Conservation (phyloP, 345 rosid genomes). For the Gossypium mustelinum region DNA sequence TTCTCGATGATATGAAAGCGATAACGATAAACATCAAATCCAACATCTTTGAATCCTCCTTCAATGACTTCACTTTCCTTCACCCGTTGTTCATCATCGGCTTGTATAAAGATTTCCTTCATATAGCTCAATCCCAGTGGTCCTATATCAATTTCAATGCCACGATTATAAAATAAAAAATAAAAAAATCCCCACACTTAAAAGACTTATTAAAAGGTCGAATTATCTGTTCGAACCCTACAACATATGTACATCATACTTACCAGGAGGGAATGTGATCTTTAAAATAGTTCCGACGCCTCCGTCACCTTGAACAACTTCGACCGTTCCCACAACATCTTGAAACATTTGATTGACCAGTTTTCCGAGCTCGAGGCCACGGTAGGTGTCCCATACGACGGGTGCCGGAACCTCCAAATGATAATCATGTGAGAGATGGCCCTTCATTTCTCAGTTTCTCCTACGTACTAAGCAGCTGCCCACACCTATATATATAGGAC, state of each 20-base stretch:
- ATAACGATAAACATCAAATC: slow-evolving; percentile 11
- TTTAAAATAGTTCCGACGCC: background rate
- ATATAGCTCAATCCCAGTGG: slow-evolving; percentile 25
- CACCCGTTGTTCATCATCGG: slow-evolving; percentile 31
- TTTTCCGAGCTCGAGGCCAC: background rate
- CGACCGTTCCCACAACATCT: background rate
- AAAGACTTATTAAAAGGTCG: too few species aligned
- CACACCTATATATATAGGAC: too few species aligned
- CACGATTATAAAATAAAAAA: too few species aligned
- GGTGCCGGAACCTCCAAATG: background rate
- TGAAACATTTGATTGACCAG: background rate
- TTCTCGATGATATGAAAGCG: slow-evolving; percentile 31
- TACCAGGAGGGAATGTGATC: background rate
- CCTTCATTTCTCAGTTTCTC: background rate
- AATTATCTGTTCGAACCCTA: too few species aligned
- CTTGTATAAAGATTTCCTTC: slow-evolving; percentile 26
- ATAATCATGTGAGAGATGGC: background rate
- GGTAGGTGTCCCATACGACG: background rate
- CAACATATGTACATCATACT: too few species aligned
- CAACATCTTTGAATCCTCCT: slow-evolving; percentile 30
- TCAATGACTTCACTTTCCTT: slow-evolving; percentile 32
- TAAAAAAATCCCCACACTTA: too few species aligned
- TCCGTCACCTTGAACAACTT: slow-evolving; percentile 3
- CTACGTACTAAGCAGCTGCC: too few species aligned
- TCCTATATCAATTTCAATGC: slow-evolving; percentile 8